Base-by-base conservation (phyloP, 1,139 yeast genomes). In the Yamadazyma triangularis region DNA sequence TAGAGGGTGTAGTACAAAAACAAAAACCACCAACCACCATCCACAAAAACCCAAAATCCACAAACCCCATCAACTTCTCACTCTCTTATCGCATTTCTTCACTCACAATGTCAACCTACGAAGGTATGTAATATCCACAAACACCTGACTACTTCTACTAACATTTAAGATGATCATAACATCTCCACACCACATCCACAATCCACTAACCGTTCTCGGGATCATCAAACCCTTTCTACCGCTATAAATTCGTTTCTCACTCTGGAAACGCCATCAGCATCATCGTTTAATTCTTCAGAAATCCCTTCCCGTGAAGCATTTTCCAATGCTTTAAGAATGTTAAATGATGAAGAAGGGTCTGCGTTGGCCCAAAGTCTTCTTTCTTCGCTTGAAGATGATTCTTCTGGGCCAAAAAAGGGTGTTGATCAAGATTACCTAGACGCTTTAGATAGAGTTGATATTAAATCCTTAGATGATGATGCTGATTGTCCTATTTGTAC, bases 401-500 rank as follows among this genome's bases (percentile, higher is more conserved):
- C 22, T 4, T 33, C 36, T 21, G n/a, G n/a, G n/a, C 31, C 41
- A 12, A 30, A 37, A 2, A 54, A 62, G 28, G 95, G 95, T 0
- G 84, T 86, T 8, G 61, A 77, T 3, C 84, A 82, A 39, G 73
- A 71, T 28, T 86, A 74, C 48, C 57, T 89, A 7, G 96, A 88
- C 47, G 64, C 82, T 0, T 62, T 89, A 32, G 95, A 86, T 27
- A 58, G 97, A 38, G 78, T 89, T 0, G 60, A 76, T 4, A 59
- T 71, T n/a, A 65, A 65, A 29, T 47, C 55, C 13, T 50, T 86
- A 21, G 48, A 55, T n/a, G 67, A 62, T 21, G 86, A 83, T 34
- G 68, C 65, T 4, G 70, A 62, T 32, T 89, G 97, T 53, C 83
- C 96, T 1, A 88, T 89, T 27, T 89, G 97, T 48, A 83, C 94